phyloP scores from a whole-genome alignment of 2,329 filamentous ascomycete genomes.

The Colletotrichum nymphaeae region DNA sequence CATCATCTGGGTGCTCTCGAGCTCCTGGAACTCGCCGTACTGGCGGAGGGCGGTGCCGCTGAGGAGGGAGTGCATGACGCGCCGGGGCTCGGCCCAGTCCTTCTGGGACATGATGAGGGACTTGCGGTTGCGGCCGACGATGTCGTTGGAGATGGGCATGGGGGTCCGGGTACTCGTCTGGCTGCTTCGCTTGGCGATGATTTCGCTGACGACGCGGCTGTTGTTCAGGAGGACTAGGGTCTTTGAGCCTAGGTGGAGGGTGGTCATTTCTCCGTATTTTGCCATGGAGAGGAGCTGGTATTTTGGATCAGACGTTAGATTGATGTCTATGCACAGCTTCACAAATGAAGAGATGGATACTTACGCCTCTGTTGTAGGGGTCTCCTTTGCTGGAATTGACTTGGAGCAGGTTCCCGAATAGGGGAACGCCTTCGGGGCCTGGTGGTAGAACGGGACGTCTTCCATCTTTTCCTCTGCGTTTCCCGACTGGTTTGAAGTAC shows the following conservation, averaged over 20 bases:
- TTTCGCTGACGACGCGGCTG: constrained; percentile 48
- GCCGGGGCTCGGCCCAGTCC: constrained; percentile 49
- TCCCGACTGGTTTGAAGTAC: neutral
- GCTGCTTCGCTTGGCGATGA: constrained; percentile 49
- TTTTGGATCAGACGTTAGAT: neutral
- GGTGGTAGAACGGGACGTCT: neutral
- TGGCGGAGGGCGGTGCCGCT: constrained; percentile 47
- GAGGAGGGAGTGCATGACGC: constrained; percentile 52
- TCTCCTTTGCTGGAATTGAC: neutral
- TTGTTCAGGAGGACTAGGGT: constrained; percentile 57
- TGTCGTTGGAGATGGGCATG: constrained; percentile 44
- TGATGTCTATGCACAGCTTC: neutral
- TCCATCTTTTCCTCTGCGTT: neutral
- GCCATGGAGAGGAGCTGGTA: neutral
- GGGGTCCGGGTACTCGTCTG: constrained; percentile 45
- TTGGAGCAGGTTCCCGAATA: neutral
- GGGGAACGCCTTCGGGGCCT: neutral
- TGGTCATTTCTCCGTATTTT: constrained; percentile 43
- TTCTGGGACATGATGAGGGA: constrained; percentile 46
- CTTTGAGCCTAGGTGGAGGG: constrained; percentile 44
- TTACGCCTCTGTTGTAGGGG: neutral
- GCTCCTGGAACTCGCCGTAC: constrained; percentile 48
- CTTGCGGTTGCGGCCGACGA: constrained; percentile 48
- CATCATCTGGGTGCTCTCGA: constrained; percentile 50
- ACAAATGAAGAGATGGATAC: neutral